A percentile compares a stretch with the other conserved stretches of the same genome.
These are phyloP conservation scores for Hirschioporus abietinus DNA, from an alignment of 768 basidiomycete species.

Conservation along the genomic window DNA sequence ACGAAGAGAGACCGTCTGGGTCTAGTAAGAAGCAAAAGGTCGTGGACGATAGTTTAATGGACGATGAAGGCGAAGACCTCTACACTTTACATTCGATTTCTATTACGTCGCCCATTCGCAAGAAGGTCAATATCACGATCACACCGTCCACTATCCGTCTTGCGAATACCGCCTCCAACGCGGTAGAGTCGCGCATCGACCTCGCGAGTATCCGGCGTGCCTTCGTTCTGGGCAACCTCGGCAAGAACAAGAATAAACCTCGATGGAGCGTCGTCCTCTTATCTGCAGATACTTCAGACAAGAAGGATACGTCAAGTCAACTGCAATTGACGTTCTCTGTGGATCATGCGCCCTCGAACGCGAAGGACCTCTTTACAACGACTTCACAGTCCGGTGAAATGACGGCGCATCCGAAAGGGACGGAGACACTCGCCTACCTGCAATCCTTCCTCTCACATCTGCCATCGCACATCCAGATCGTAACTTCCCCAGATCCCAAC, in stretches of 20 bases:
- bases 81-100: conserved; percentile 64
- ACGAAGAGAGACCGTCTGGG: conserved; percentile 12
- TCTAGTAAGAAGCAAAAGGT: conserved; percentile 16
- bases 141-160: conserved; percentile 47
- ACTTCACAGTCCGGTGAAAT: conserved; percentile 29
- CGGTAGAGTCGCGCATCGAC: conserved; percentile 45
- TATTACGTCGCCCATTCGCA: conserved; percentile 67
- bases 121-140: conserved; percentile 65
- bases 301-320: conserved; percentile 22
- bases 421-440: conserved; percentile 43
- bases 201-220: conserved; percentile 48
- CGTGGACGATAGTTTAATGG: conserved; percentile 3
- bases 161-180: conserved; percentile 42
- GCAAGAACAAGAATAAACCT: conserved; percentile 57
- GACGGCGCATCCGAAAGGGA: conserved; percentile 40
- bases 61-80: conserved; percentile 36
- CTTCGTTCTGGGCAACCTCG: conserved; percentile 71
- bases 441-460: conserved; percentile 49
- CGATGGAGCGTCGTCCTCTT: conserved; percentile 72
- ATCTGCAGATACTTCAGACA: conserved; percentile 47
- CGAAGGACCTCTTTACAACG: conserved; percentile 32
- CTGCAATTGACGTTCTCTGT: conserved; percentile 64
- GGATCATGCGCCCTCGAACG: conserved; percentile 47
- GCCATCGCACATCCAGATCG: conserved; percentile 9
- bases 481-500: not conserved